These are phyloP conservation scores for Magnolia changhungtana DNA, from an alignment of 164 flowering plant species.

Conservation along the genomic window DNA sequence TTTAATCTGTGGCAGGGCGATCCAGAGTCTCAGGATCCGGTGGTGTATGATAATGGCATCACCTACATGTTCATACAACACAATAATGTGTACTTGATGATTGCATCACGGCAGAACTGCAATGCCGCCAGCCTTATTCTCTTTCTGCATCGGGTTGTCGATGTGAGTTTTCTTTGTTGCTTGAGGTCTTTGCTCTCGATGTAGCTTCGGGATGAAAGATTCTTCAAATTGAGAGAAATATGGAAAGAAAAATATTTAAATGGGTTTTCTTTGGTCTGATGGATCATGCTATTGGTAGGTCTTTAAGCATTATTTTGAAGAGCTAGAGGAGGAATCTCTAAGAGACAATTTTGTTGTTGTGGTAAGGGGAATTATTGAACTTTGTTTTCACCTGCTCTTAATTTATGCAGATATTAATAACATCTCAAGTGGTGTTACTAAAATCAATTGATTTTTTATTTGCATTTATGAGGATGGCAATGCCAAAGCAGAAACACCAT, in stretches of 20 bases:
- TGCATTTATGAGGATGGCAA: neutral
- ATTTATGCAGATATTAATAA: neutral
- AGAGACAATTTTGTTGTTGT: constrained; percentile 98
- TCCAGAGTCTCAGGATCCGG: constrained; percentile 90
- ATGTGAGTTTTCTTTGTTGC: constrained; percentile 51
- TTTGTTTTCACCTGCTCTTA: neutral
- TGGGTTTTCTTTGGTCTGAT: neutral
- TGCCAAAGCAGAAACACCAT: neutral
- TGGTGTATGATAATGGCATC: constrained; percentile 85
- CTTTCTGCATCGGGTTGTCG: constrained; percentile 90
- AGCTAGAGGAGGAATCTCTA: constrained; percentile 94
- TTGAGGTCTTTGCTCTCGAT: neutral
- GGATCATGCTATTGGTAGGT: constrained; percentile 42
- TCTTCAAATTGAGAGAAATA: neutral
- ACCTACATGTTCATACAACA: constrained; percentile 92
- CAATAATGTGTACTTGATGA: constrained; percentile 86
- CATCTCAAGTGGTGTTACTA: neutral
- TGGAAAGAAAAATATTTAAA: neutral
- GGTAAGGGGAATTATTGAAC: constrained; percentile 40
- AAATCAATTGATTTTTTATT: neutral
- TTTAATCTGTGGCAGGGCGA: constrained; percentile 61
- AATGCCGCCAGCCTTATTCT: constrained; percentile 93
- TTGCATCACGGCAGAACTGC: constrained; percentile 90
- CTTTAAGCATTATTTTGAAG: constrained; percentile 94
- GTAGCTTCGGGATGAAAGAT: neutral